Percentiles rank a stretch among this genome's conserved stretches.
Evolutionary conservation across 1,284 basidiomycete genomes (phyloP).

Genomic region (Anthracocystis setariae): DNA sequence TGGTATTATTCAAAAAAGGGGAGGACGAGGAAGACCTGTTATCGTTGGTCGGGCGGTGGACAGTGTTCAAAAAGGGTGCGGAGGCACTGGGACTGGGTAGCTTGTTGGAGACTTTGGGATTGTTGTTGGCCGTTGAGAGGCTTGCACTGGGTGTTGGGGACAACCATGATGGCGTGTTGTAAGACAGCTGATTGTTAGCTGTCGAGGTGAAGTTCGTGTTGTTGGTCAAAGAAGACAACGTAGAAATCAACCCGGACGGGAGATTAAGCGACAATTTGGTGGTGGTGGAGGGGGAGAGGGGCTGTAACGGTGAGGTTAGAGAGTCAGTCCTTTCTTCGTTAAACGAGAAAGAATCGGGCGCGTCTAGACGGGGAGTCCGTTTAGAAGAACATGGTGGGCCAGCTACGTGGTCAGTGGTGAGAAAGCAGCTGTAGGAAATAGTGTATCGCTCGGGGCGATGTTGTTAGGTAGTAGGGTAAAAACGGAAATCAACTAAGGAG

Average conservation of each 20-base stretch:
- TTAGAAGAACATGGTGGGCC: slow-evolving; percentile 57
- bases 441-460: slow-evolving; percentile 31
- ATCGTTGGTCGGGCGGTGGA: slow-evolving; percentile 53
- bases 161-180: slow-evolving; percentile 46
- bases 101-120: slow-evolving; percentile 17
- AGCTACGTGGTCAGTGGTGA: slow-evolving; percentile 49
- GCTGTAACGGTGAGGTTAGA: slow-evolving; percentile 42
- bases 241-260: slow-evolving; percentile 53
- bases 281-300: slow-evolving; percentile 28
- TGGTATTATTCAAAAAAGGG: slow-evolving; percentile 34
- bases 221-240: slow-evolving; percentile 51
- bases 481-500: slow-evolving; percentile 19
- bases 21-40: slow-evolving; percentile 15
- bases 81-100: slow-evolving; percentile 24
- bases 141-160: slow-evolving; percentile 38
- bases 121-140: slow-evolving; percentile 48
- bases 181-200: slow-evolving; percentile 49
- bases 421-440: slow-evolving; percentile 48
- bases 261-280: slow-evolving; percentile 37
- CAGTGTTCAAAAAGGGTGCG: slow-evolving; percentile 50
- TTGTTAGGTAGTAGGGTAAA: slow-evolving; percentile 10
- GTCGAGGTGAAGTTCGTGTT: slow-evolving; percentile 28
- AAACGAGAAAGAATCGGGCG: slow-evolving; percentile 37
- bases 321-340: slow-evolving; percentile 53
- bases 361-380: slow-evolving; percentile 46